These are phyloP conservation scores for Sclerotinia subarctica DNA, from an alignment of 2,329 filamentous ascomycete species.

Conservation along the genomic window DNA sequence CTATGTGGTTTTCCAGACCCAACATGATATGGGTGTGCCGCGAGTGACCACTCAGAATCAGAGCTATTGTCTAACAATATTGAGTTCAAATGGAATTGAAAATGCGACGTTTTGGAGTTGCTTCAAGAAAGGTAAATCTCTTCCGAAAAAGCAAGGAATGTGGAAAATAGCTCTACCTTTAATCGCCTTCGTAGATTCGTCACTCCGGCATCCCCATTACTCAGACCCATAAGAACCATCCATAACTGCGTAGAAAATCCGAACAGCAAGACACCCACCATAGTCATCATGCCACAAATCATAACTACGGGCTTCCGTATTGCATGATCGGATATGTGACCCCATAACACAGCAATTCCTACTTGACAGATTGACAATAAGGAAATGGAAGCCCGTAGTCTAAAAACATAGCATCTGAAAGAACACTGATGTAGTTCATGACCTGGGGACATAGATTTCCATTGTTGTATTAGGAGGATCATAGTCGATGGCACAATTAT, in stretches of 20 bases:
- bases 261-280: constrained; percentile 60
- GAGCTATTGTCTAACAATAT: constrained; percentile 44
- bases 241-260: constrained; percentile 62
- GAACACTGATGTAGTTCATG: not conserved
- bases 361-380: constrained; percentile 78
- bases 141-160: not conserved
- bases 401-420: not conserved
- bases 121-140: constrained; percentile 50
- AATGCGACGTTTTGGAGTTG: constrained; percentile 61
- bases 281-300: constrained; percentile 62
- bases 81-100: constrained; percentile 61
- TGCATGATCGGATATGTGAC: constrained; percentile 61
- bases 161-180: not conserved
- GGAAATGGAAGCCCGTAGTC: not conserved
- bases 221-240: constrained; percentile 65
- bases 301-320: constrained; percentile 77
- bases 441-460: constrained; percentile 11
- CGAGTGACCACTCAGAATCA: constrained; percentile 40
- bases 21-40: constrained; percentile 41
- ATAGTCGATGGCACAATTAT: not conserved
- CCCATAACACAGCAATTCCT: constrained; percentile 79
- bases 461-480: not conserved
- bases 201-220: constrained; percentile 71
- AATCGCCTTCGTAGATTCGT: constrained; percentile 70
- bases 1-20: constrained; percentile 4